A percentile compares a stretch with the other conserved stretches of the same genome.
These are phyloP conservation scores for Kwoniella sp. DNA, from an alignment of 768 basidiomycete genomes.

Conservation along the genomic window DNA sequence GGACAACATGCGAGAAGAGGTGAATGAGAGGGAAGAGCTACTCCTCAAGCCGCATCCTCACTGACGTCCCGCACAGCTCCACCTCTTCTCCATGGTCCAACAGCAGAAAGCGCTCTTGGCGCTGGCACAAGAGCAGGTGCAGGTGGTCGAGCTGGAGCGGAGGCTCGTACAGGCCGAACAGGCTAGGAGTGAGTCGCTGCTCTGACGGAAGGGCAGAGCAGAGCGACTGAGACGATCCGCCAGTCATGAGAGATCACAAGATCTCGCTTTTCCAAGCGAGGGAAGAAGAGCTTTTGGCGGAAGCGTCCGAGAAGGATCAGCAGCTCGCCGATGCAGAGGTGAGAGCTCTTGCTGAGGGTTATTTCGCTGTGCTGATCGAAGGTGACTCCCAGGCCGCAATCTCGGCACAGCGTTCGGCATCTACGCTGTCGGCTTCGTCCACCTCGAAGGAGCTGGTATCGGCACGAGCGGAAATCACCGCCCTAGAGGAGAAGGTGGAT, in stretches of 20 bases:
- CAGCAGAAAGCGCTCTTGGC: slow-evolving; percentile 40
- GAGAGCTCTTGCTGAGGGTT: slow-evolving; percentile 1
- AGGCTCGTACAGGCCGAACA: slow-evolving; percentile 30
- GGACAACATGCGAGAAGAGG: slow-evolving; percentile 38
- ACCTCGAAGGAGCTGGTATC: slow-evolving; percentile 2
- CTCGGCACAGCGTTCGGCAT: neutral
- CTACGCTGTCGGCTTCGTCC: neutral
- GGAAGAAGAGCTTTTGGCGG: slow-evolving; percentile 31
- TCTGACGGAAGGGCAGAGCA: neutral
- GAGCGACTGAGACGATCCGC: neutral
- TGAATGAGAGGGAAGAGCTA: slow-evolving; percentile 10
- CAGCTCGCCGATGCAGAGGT: slow-evolving; percentile 29
- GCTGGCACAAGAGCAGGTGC: slow-evolving; percentile 37
- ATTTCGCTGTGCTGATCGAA: slow-evolving; percentile 8
- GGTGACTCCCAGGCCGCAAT: slow-evolving; percentile 17
- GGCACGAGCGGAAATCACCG: slow-evolving; percentile 12
- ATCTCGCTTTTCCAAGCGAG: slow-evolving; percentile 35
- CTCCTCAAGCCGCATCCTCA: too few relatives aligned
- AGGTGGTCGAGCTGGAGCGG: slow-evolving; percentile 38
- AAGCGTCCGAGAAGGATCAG: slow-evolving; percentile 29
- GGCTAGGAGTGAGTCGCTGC: slow-evolving; percentile 31
- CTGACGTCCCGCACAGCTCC: slow-evolving; percentile 27
- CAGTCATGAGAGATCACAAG: slow-evolving; percentile 46
- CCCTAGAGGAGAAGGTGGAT: slow-evolving; percentile 23
- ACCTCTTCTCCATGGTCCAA: slow-evolving; percentile 26